Conservation (phyloP, 2,329 filamentous ascomycete genomes). For the Moelleriella libera region DNA sequence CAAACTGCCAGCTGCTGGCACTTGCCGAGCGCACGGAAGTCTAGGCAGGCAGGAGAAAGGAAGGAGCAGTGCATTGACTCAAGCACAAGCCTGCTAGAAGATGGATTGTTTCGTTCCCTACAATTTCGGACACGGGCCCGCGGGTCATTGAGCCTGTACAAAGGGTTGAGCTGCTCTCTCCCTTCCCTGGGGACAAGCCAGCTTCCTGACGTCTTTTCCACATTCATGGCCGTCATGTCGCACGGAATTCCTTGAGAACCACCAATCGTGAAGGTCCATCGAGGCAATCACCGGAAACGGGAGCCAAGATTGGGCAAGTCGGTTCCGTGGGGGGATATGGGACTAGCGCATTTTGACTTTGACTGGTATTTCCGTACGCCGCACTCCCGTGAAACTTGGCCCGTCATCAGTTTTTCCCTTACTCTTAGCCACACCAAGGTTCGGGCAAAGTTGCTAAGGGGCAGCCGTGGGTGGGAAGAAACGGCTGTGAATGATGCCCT, state of each 20-base stretch:
- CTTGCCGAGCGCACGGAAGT: not conserved
- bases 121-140: not conserved
- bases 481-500: not conserved
- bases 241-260: not conserved
- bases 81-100: not conserved
- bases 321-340: not conserved
- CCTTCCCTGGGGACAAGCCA: not conserved
- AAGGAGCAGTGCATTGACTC: not conserved
- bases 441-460: not conserved
- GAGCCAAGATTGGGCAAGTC: not conserved
- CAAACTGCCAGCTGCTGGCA: not conserved
- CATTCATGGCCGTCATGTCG: not conserved
- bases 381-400: not conserved
- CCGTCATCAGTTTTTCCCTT: too few species aligned
- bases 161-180: not conserved
- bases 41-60: not conserved
- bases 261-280: not conserved
- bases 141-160: not conserved
- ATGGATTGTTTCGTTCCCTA: not conserved
- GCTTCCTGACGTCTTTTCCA: not conserved
- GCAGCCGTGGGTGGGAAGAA: not conserved
- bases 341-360: not conserved
- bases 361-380: not conserved
- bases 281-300: not conserved
- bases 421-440: too few species aligned